A percentile compares a stretch with the other conserved stretches of the same genome.
Evolutionary conservation across 305 asterid genomes (phyloP).

Genomic region (Petunia hybrid): DNA sequence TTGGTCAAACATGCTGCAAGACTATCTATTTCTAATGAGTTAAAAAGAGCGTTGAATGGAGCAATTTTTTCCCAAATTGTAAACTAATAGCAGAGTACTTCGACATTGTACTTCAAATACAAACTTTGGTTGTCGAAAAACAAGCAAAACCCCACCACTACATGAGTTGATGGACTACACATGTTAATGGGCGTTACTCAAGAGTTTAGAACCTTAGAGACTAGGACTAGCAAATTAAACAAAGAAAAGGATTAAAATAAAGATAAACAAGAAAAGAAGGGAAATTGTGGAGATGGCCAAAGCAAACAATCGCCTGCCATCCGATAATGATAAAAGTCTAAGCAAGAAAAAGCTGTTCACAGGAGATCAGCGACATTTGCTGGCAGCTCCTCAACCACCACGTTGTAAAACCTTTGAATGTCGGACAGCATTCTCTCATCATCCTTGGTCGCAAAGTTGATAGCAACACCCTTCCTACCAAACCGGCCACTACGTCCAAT

Average conservation of each 20-base stretch:
- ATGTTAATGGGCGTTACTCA: not conserved
- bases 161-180: constrained; percentile 1
- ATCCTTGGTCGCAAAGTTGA: constrained; percentile 38
- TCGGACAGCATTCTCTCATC: constrained; percentile 46
- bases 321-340: not conserved
- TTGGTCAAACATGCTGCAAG: no score
- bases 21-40: no score
- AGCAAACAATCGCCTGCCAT: not conserved
- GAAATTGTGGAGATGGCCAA: constrained; percentile 10
- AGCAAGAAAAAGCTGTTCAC: constrained; percentile 45
- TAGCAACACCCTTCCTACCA: constrained; percentile 43
- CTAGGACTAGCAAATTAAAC: not conserved
- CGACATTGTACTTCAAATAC: not conserved
- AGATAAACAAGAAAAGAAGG: not conserved
- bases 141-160: not conserved
- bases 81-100: not conserved
- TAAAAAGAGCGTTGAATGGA: not conserved
- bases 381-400: constrained; percentile 43
- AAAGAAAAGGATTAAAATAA: not conserved
- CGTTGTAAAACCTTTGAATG: constrained; percentile 42
- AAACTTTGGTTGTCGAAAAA: constrained; percentile 9
- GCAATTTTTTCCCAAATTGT: not conserved
- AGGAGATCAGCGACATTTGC: constrained; percentile 52
- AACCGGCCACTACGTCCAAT: constrained; percentile 44
- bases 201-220: not conserved